These are phyloP conservation scores for Dalechampia spathulata DNA, from an alignment of 441 rosid species.

Conservation along the genomic window DNA sequence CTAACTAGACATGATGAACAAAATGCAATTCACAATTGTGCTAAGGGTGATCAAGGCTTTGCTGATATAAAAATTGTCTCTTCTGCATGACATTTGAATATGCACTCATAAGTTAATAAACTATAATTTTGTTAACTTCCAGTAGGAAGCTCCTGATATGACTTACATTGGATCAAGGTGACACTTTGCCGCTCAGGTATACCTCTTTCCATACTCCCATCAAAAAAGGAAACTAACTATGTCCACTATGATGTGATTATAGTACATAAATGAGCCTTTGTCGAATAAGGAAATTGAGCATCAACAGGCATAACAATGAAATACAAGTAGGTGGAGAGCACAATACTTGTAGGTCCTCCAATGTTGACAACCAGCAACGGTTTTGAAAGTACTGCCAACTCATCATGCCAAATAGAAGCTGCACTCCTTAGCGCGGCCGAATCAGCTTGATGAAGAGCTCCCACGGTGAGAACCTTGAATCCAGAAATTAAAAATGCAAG, in stretches of 20 bases:
- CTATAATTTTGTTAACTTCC: too few species aligned
- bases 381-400: slow-evolving; percentile 60
- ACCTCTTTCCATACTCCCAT: too few species aligned
- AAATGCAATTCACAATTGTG: not conserved
- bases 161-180: too few species aligned
- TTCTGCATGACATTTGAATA: too few species aligned
- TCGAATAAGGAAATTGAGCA: not conserved
- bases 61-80: not conserved
- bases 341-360: slow-evolving; percentile 80
- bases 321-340: not conserved
- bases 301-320: not conserved
- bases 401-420: slow-evolving; percentile 71
- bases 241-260: too few species aligned
- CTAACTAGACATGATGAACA: not conserved
- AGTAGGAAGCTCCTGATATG: too few species aligned
- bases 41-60: not conserved
- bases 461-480: slow-evolving; percentile 84
- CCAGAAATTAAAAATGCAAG: slow-evolving; percentile 18
- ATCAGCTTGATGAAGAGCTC: slow-evolving; percentile 81
- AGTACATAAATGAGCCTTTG: too few species aligned
- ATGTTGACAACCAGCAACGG: slow-evolving; percentile 83
- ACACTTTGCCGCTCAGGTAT: too few species aligned
- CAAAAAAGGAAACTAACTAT: too few species aligned
- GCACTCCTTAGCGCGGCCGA: slow-evolving; percentile 56
- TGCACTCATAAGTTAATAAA: too few species aligned